These are phyloP conservation scores for Ilyonectria destructans DNA, from an alignment of 2,329 filamentous ascomycete species.

Conservation along the genomic window DNA sequence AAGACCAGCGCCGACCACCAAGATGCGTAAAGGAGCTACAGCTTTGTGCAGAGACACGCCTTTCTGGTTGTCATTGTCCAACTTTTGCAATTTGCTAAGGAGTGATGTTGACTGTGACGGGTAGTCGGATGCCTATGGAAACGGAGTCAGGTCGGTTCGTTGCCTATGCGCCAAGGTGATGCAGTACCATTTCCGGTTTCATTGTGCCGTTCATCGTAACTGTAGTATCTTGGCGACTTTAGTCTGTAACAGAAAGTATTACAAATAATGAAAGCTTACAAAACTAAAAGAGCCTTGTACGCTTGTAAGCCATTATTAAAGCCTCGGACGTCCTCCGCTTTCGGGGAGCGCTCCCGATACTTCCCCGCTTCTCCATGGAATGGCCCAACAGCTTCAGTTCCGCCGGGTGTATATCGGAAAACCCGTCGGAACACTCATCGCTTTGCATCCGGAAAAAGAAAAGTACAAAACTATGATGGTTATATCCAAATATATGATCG, in stretches of 20 bases:
- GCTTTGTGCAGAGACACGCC: not conserved
- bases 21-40: not conserved
- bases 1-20: constrained; percentile 59
- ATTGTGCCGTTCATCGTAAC: not conserved
- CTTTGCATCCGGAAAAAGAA: not conserved
- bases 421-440: not conserved
- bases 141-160: not conserved
- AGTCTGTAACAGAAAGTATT: not conserved
- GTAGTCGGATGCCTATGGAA: constrained; percentile 13
- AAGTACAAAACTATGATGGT: not conserved
- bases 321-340: not conserved
- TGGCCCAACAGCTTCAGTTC: not conserved
- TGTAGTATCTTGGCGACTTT: too few species aligned
- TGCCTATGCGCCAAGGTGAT: not conserved
- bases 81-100: constrained; percentile 7
- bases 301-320: constrained; percentile 2
- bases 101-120: constrained; percentile 21
- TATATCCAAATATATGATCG: not conserved
- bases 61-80: not conserved
- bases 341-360: not conserved
- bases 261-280: not conserved
- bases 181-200: not conserved
- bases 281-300: not conserved
- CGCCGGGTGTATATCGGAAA: constrained; percentile 11
- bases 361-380: not conserved